Evolutionary conservation across 2,329 filamentous ascomycete species (phyloP), one percentile per base, ranked within the genome.

Genomic region (Nothophaeocryptopus gaeumannii): DNA sequence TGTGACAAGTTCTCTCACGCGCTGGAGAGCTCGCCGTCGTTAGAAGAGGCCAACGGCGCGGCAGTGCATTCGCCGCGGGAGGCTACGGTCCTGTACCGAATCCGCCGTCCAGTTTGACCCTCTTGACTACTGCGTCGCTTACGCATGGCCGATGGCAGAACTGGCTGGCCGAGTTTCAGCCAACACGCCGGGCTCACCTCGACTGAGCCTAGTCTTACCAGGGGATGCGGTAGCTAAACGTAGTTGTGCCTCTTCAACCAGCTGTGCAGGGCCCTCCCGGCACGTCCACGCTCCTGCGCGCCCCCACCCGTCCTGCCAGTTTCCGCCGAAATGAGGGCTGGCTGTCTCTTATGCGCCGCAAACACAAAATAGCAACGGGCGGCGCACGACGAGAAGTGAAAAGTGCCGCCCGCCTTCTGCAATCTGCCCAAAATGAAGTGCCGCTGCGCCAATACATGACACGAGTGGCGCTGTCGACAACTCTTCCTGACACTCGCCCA

Each of bases 81-180:
- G 20, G n/a, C 45, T 42, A 20, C 15, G 41, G 54, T 26, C 20
- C 20, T 26, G 20, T 26, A 26, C 20, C 20, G 20, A 26, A 54
- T 45, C 51, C 51, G 50, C 51, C 29, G 33, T 39, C 51, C 46
- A 52, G 51, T 53, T 56, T 51, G 47, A 45, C 13, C 32, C 9
- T 12, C 41, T 26, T 16, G 50, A 47, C 53, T 43, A 35, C 35
- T n/a, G 13, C 38, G 20, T 49, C 54, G 54, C 47, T 43, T 56
- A 44, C 33, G 39, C 45, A 50, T 41, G 47, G 44, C 34, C 39
- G 44, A 39, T 44, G 40, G 39, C 20, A 26, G 20, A 40, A 20
- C 31, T 37, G 45, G 48, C 41, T 36, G 48, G 45, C 26, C 40
- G 33, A 39, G 16, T 48, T 43, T 50, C 42, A 14, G 5, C 13